These are phyloP conservation scores for Cercospora citrullina DNA, from an alignment of 2,329 filamentous ascomycete species.

Conservation along the genomic window DNA sequence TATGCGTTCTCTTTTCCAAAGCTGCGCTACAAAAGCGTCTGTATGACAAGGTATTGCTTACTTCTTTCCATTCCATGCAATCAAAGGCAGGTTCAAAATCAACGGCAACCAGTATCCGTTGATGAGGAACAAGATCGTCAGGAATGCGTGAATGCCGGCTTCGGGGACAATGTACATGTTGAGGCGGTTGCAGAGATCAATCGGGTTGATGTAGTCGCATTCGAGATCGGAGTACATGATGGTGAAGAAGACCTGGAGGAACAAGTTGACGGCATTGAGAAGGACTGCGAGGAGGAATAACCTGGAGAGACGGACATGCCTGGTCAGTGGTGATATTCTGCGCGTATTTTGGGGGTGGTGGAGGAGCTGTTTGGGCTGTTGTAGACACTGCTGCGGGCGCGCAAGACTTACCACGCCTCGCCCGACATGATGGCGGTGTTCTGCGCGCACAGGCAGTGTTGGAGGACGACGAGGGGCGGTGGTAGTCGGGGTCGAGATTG, in stretches of 20 bases:
- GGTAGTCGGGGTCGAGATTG: neutral
- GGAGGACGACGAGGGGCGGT: neutral
- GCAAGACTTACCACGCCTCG: conserved; percentile 40
- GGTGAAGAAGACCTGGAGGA: conserved; percentile 99
- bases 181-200: conserved; percentile 99
- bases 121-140: conserved; percentile 94
- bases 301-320: conserved; percentile 49
- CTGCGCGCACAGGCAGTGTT: neutral
- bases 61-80: conserved; percentile 98
- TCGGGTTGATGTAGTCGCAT: conserved; percentile 99
- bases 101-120: conserved; percentile 98
- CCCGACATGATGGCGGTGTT: conserved; percentile 39
- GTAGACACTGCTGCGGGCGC: neutral
- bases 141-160: conserved; percentile 92
- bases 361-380: neutral
- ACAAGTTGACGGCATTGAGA: conserved; percentile 99
- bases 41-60: conserved; percentile 52
- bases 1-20: neutral
- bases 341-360: conserved; percentile 2
- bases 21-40: neutral
- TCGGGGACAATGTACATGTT: conserved; percentile 99
- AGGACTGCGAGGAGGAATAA: conserved; percentile 95
- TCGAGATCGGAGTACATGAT: conserved; percentile 99
- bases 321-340: conserved; percentile 14
- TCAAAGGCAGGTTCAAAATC: conserved; percentile 84